Evolutionary conservation across 805 yeast species (phyloP), one percentile per base, ranked within the genome.

Genomic region (Candida odintsovae): DNA sequence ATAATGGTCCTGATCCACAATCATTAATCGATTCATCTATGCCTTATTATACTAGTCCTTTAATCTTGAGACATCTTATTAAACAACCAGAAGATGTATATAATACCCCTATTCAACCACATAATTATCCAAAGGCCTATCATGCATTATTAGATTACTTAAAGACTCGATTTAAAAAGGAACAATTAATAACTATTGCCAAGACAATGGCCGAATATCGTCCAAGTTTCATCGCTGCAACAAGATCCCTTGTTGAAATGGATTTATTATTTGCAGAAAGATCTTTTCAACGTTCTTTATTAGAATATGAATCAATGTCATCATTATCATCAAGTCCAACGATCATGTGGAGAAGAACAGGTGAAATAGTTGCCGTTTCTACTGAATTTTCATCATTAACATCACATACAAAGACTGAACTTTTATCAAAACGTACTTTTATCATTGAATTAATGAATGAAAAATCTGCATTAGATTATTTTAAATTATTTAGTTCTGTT

Each of bases 101-200:
- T 65, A 80, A 82, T 10, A 72, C 79, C 36, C 86, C 89, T n/a
- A 74, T 70, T 11, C 75, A 71, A 40, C 97, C 98, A 1, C 92
- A 86, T 59, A 78, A 90, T n/a, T 92, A 94, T 58, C 92, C 96
- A 0, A 84, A 87, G n/a, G 97, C 96, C 3, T 92, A 86, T 63
- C 97, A 89, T 65, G 81, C 82, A 40, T 72, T 92, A 38, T 76
- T 88, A 57, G 76, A 82, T n/a, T 90, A 90, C 61, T 69, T 92
- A 47, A 72, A 85, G 47, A 69, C 76, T 35, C 68, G 98, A 44
- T 90, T 92, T 63, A 77, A 81, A 42, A 80, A 80, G 53, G 75
- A 75, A 15, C 82, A 83, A 65, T 71, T 92, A 49, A 84, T 89
- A 49, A 77, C 82, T 48, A 67, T 72, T 48, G 73, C 74, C 9